Evolutionary conservation across 208 protist species (phyloP).

Genomic region (Strigomonas oncopelti): DNA sequence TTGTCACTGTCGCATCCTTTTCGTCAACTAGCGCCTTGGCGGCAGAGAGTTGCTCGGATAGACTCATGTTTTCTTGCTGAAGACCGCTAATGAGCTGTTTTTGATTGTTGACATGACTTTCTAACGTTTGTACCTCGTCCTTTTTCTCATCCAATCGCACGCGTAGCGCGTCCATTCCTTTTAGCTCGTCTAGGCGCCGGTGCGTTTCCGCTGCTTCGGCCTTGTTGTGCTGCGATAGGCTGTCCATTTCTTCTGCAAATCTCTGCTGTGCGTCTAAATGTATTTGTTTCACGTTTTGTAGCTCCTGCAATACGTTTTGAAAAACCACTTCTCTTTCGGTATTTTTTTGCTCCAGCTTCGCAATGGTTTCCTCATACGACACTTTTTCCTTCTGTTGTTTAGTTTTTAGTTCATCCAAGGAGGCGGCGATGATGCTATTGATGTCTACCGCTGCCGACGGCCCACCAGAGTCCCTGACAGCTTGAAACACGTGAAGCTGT

Average conservation of each 20-base stretch:
- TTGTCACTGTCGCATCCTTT: slow-evolving; percentile 16
- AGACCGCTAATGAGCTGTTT: slow-evolving; percentile 12
- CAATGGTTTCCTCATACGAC: not conserved
- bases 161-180: slow-evolving; percentile 4
- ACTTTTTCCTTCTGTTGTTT: slow-evolving; percentile 14
- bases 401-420: slow-evolving; percentile 17
- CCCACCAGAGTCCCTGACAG: not conserved
- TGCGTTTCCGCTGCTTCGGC: slow-evolving; percentile 6
- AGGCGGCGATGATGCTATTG: not conserved
- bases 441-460: not conserved
- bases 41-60: slow-evolving; percentile 14
- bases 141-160: slow-evolving; percentile 9
- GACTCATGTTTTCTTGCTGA: slow-evolving; percentile 19
- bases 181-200: slow-evolving; percentile 7
- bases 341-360: not conserved
- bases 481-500: slow-evolving; percentile 8
- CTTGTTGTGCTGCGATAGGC: slow-evolving; percentile 21
- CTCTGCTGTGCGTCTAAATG: slow-evolving; percentile 24
- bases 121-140: slow-evolving; percentile 24
- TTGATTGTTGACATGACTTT: slow-evolving; percentile 34
- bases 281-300: slow-evolving; percentile 28
- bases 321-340: slow-evolving; percentile 12
- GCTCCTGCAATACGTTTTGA: slow-evolving; percentile 21
- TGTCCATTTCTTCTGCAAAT: slow-evolving; percentile 33
- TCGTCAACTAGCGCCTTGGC: slow-evolving; percentile 13